Base-by-base conservation (phyloP, 306 rosid species). In the Dryas drummondii region DNA sequence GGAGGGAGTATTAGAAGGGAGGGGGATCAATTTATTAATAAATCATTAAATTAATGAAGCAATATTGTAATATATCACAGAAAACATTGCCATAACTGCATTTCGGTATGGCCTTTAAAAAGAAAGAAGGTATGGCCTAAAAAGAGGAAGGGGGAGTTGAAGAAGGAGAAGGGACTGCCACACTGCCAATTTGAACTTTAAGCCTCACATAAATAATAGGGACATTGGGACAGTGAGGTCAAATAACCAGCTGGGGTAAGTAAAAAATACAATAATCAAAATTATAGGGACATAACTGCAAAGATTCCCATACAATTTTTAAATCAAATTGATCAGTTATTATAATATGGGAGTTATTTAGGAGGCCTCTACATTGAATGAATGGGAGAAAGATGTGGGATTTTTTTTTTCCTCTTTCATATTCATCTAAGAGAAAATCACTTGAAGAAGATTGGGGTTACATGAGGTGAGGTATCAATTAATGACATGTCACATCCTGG, bases 201-300 rank as follows among this genome's bases (percentile, higher is more conserved):
- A 32, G 37, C 40, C 62, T 8, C 58, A 14, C 5, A 51, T 51
- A 51, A 11, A 57, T 22, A 19, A 37, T 57, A 9, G 7, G 32
- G 63, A 57, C 6, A 10, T 32, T 1, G 37, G 66, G 48, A 62
- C 27, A 16, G 14, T 64, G 68, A 64, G 68, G 45, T 40, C 56
- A 50, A 68, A 32, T 37, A 68, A 37, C n/a, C 37, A 32, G 37
- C 19, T 12, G 15, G 44, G 52, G 32, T 46, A 49, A 66, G 37
- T 26, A 13, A 62, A 56, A 57, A 37, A 47, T 42, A 53, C 49
- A 57, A 73, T 73, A 57, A 17, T 50, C 52, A 72, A 73, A 61
- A 57, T 42, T 40, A 64, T 14, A 73, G 71, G 66, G 78, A 40
- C 74, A 50, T 41, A 37, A 74, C 57, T 37, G 72, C 78, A 57